Conservation (phyloP, 1,139 yeast species). For the Debaryomyces psychrophilus region DNA sequence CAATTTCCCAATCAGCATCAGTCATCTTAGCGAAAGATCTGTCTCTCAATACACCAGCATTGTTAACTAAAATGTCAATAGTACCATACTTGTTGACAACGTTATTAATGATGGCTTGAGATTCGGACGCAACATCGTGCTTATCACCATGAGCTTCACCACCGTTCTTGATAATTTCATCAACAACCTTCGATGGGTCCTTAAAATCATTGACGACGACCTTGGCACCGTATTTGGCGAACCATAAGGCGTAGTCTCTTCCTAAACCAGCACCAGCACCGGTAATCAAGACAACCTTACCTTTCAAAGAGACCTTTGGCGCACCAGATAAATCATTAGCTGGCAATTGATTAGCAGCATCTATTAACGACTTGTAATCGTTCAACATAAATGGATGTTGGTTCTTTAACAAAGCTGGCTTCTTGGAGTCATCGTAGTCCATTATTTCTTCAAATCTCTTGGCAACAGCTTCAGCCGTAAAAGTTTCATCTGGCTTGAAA, state of each 20-base stretch:
- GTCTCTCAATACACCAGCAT: constrained; percentile 95
- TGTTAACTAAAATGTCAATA: constrained; percentile 84
- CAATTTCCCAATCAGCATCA: constrained; percentile 81
- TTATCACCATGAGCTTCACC: constrained; percentile 82
- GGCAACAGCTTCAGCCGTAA: constrained; percentile 86
- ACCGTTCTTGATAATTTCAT: constrained; percentile 76
- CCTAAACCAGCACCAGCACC: constrained; percentile 98
- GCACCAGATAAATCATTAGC: constrained; percentile 58
- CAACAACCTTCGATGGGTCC: constrained; percentile 73
- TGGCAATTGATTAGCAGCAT: constrained; percentile 56
- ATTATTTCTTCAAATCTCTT: constrained; percentile 65
- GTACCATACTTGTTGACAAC: constrained; percentile 80
- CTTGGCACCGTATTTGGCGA: constrained; percentile 92
- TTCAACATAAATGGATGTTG: constrained; percentile 69
- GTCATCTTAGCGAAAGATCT: constrained; percentile 84
- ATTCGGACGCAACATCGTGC: constrained; percentile 80
- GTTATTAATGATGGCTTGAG: constrained; percentile 75
- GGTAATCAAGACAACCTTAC: constrained; percentile 86
- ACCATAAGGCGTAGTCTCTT: constrained; percentile 80
- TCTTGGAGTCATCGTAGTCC: constrained; percentile 58
- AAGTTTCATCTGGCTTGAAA: constrained; percentile 75
- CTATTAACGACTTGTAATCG: constrained; percentile 59
- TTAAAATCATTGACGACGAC: constrained; percentile 92
- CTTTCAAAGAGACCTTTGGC: constrained; percentile 63
- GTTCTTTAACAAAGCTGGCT: constrained; percentile 55